Evolutionary conservation across 2,329 filamentous ascomycete species (phyloP).

Genomic region (Fusarium redolens): DNA sequence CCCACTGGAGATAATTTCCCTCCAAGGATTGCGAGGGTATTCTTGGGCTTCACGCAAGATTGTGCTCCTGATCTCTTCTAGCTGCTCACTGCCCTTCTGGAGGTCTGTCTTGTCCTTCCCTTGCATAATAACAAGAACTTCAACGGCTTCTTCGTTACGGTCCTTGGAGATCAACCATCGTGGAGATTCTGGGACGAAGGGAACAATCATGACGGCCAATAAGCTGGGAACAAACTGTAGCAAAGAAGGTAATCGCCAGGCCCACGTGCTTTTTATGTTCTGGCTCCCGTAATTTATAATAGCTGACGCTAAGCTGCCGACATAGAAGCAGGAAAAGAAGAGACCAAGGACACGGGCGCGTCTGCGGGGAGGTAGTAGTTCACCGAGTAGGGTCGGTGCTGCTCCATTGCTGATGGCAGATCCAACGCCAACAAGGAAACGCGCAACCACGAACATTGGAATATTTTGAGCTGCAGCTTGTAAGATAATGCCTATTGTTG

Average conservation of each 20-base stretch:
- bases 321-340: background rate
- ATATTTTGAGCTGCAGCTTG: background rate
- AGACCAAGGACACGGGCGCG: background rate
- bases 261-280: background rate
- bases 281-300: constrained; percentile 2
- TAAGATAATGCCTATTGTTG: background rate
- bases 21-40: constrained; percentile 1
- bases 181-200: background rate
- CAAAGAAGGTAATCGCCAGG: background rate
- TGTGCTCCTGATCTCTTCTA: background rate
- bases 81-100: background rate
- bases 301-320: background rate
- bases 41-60: background rate
- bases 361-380: background rate
- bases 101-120: background rate
- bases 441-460: background rate
- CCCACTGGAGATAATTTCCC: background rate
- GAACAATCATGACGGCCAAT: background rate
- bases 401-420: background rate
- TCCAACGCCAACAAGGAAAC: background rate
- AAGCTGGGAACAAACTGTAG: background rate
- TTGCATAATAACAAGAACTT: background rate
- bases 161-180: background rate
- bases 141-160: background rate
- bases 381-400: background rate